Evolutionary conservation across 768 basidiomycete species (phyloP), one percentile per base, ranked within the genome.

Genomic region (Suillus cothurnatus): DNA sequence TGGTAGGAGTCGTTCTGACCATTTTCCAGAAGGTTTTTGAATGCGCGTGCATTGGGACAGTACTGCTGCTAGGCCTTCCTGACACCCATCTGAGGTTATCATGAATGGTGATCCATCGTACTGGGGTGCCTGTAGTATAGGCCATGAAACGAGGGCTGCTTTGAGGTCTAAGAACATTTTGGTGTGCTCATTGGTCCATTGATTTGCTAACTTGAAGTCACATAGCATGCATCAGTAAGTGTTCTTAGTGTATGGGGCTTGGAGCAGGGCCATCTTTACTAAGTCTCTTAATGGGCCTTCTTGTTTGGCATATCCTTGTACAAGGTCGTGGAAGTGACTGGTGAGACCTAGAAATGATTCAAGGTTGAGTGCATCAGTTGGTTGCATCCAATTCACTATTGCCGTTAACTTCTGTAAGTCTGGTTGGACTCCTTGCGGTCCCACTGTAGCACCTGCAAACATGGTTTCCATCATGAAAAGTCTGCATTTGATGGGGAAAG

Each of bases 71-170:
- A 79, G 80, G 2, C 70, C 79, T 38, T 72, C 66, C 61, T 75
- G 73, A 38, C 68, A 74, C 0, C 76, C 78, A 59, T 80, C 78
- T 1, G 77, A 77, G 0, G 77, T 78, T 19, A 81, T 64, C 9
- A 78, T 71, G 66, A 81, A 81, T 1, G 68, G 74, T 31, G 71
- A 68, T 0, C 75, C 74, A 53, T 81, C 77, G 34, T 59, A 81
- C 19, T 67, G 34, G 3, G 77, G 78, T 0, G 67, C 69, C 45
- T 67, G 63, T 4, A 81, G 68, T 0, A 79, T 75, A 9, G 80
- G 81, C 56, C 77, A 74, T 1, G 68, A 70, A 2, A 73, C 73
- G 0, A 82, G 63, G 0, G 68, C 62, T 21, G 41, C 43, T 67
- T 82, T 81, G 7, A 82, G 62, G 1, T 36, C 36, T 2, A 78